Percentiles rank a stretch among this genome's conserved stretches.
Conservation (phyloP, 129 eudicot species). For the Arctium minus region DNA sequence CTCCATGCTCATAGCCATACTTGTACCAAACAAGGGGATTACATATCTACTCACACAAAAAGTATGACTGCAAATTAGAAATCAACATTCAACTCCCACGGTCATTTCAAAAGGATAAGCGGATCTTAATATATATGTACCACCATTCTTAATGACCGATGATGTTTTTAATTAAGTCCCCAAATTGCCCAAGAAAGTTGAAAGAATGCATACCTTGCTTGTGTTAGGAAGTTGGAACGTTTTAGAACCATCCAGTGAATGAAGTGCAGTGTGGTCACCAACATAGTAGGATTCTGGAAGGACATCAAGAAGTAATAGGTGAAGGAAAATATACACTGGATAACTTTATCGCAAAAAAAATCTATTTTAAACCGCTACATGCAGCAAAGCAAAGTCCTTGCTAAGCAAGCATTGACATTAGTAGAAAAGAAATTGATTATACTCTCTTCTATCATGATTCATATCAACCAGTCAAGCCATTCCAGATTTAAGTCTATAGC, state of each 20-base stretch:
- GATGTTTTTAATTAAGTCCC: not conserved
- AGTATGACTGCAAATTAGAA: not conserved
- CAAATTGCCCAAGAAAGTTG: not conserved
- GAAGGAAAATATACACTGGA: not conserved
- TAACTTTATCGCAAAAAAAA: not conserved
- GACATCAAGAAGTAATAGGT: slow-evolving; percentile 10
- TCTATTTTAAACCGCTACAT: not conserved
- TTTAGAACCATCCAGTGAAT: slow-evolving; percentile 31
- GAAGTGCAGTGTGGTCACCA: slow-evolving; percentile 30
- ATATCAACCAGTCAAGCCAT: too few relatives aligned
- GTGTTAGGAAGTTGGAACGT: slow-evolving; percentile 34
- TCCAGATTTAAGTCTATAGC: too few relatives aligned
- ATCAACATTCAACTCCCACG: not conserved
- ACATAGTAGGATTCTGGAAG: slow-evolving; percentile 46
- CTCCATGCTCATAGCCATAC: not conserved
- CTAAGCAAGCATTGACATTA: too few relatives aligned
- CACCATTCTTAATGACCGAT: not conserved
- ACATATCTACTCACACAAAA: not conserved
- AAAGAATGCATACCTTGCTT: slow-evolving; percentile 40
- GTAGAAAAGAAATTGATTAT: too few relatives aligned
- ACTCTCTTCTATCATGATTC: too few relatives aligned
- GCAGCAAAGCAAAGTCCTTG: not conserved
- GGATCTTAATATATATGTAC: too few relatives aligned
- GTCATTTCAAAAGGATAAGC: not conserved
- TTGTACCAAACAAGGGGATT: not conserved